Conservation (phyloP, 2,329 filamentous ascomycete genomes). For the Tothia fuscella region DNA sequence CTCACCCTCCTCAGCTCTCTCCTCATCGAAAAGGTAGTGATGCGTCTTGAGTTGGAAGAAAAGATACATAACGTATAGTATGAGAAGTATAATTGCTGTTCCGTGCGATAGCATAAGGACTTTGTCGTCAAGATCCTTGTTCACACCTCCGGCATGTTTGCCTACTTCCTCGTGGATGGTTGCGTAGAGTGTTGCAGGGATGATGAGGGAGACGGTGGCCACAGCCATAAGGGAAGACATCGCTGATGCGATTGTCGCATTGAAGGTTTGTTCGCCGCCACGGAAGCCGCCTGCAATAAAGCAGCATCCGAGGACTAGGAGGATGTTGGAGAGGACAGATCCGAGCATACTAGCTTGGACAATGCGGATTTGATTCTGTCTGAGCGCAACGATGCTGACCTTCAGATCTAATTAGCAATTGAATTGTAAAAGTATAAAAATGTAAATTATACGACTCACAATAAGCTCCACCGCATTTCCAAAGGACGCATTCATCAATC, state of each 20-base stretch:
- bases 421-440: background rate
- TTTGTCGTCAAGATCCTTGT: slow-evolving; percentile 31
- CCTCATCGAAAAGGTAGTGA: slow-evolving; percentile 34
- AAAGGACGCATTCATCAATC: slow-evolving; percentile 64
- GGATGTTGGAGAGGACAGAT: slow-evolving; percentile 85
- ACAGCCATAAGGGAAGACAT: slow-evolving; percentile 52
- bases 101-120: slow-evolving; percentile 39
- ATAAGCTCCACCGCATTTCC: slow-evolving; percentile 72
- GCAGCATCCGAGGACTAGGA: slow-evolving; percentile 54
- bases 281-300: slow-evolving; percentile 38
- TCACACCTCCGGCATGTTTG: slow-evolving; percentile 15
- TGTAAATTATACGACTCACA: slow-evolving; percentile 33
- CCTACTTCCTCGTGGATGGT: slow-evolving; percentile 25
- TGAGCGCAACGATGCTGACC: slow-evolving; percentile 86
- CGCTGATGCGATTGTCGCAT: slow-evolving; percentile 65
- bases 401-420: slow-evolving; percentile 26
- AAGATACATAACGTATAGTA: slow-evolving; percentile 42
- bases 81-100: slow-evolving; percentile 41
- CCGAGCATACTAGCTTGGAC: slow-evolving; percentile 98
- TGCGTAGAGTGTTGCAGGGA: slow-evolving; percentile 41
- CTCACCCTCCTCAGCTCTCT: slow-evolving; percentile 22
- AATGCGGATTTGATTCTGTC: slow-evolving; percentile 76
- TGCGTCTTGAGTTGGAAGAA: slow-evolving; percentile 43
- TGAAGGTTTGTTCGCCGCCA: slow-evolving; percentile 44
- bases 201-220: slow-evolving; percentile 41